Conservation (phyloP, 2,329 filamentous ascomycete species). For the Hypoxylon sp. region DNA sequence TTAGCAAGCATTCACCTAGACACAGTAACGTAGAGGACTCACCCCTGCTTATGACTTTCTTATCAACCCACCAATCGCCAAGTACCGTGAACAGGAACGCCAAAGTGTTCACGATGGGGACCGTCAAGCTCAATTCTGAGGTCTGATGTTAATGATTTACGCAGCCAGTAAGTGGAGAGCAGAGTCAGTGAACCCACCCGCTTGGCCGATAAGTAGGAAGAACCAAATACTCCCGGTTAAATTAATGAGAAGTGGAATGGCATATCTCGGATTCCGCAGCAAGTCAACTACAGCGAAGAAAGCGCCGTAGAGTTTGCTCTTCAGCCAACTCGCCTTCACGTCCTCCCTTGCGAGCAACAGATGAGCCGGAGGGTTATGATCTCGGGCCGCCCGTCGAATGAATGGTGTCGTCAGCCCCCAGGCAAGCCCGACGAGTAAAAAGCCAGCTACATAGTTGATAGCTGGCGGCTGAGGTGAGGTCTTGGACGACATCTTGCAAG, state of each 20-base stretch:
- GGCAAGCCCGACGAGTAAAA: slow-evolving; percentile 89
- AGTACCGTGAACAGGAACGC: slow-evolving; percentile 97
- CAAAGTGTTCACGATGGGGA: slow-evolving; percentile 93
- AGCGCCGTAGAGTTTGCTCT: slow-evolving; percentile 71
- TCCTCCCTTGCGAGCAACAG: slow-evolving; percentile 64
- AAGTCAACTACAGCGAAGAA: slow-evolving; percentile 84
- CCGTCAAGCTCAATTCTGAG: slow-evolving; percentile 88
- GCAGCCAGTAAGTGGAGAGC: background rate
- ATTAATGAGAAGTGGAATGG: slow-evolving; percentile 86
- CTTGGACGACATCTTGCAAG: slow-evolving; percentile 43
- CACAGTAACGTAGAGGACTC: slow-evolving; percentile 51
- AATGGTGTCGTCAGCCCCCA: slow-evolving; percentile 96
- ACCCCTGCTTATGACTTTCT: slow-evolving; percentile 89
- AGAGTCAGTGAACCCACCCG: slow-evolving; percentile 70
- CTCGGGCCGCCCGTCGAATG: slow-evolving; percentile 85
- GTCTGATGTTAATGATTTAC: slow-evolving; percentile 10
- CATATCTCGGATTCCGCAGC: slow-evolving; percentile 84
- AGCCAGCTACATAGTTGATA: slow-evolving; percentile 88
- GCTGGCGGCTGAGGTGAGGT: slow-evolving; percentile 60
- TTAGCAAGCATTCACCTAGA: slow-evolving; percentile 29
- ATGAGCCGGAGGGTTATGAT: slow-evolving; percentile 75
- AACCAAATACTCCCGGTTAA: slow-evolving; percentile 97
- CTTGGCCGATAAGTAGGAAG: slow-evolving; percentile 91
- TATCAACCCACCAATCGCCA: slow-evolving; percentile 94
- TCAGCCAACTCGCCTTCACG: slow-evolving; percentile 70